These are phyloP conservation scores for Heterobasidion occidentale DNA, from an alignment of 1,284 basidiomycete species.

Conservation along the genomic window DNA sequence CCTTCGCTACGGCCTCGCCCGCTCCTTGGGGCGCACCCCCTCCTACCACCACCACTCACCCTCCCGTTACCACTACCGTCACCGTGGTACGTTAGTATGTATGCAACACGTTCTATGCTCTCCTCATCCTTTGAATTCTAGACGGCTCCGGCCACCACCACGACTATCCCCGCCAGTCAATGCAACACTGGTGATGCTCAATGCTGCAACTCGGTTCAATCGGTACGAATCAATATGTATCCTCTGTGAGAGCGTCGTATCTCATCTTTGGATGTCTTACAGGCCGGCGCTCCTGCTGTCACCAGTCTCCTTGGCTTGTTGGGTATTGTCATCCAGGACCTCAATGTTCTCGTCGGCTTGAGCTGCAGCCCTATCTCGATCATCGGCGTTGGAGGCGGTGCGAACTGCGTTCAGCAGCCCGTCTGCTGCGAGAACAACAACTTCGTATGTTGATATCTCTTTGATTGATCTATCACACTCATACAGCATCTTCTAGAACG, in stretches of 20 bases:
- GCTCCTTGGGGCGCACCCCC: not conserved
- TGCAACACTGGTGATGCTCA: conserved; percentile 22
- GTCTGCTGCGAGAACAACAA: conserved; percentile 23
- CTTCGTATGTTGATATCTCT: conserved; percentile 11
- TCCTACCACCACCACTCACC: not conserved
- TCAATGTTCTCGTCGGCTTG: conserved; percentile 16
- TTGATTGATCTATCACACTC: not conserved
- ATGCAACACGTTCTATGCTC: not conserved
- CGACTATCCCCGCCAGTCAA: conserved; percentile 7
- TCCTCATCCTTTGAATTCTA: not conserved
- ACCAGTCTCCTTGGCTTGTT: conserved; percentile 12
- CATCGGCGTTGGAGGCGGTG: conserved; percentile 11
- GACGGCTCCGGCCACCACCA: conserved; percentile 1
- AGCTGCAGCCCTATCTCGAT: conserved; percentile 16
- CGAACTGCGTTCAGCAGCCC: conserved; percentile 12
- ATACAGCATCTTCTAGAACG: conserved; percentile 14
- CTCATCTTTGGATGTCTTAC: not conserved
- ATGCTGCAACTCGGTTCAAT: conserved; percentile 18
- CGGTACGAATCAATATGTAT: not conserved
- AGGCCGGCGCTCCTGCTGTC: not conserved
- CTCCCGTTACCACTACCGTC: not conserved
- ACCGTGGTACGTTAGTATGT: not conserved
- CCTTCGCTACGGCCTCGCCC: conserved; percentile 14
- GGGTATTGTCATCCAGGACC: conserved; percentile 13
- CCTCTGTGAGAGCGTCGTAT: not conserved